phyloP scores from a whole-genome alignment of 257 asterid species.

The Nicotiana tabacum region DNA sequence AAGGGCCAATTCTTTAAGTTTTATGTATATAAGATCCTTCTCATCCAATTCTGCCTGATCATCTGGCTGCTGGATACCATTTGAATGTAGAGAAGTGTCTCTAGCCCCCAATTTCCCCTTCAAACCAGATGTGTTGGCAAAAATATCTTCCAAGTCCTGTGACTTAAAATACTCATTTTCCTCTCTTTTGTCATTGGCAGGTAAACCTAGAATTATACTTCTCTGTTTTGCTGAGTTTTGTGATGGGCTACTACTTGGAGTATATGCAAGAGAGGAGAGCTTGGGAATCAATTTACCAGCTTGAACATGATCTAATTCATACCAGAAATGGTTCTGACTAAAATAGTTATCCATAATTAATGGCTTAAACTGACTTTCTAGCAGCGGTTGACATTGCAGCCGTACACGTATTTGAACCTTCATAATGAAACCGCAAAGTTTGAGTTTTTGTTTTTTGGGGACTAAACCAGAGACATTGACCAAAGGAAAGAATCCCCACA shows the following conservation, averaged over 20 bases:
- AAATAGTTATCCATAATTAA: constrained; percentile 68
- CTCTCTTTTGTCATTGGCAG: constrained; percentile 26
- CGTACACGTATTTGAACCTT: constrained; percentile 72
- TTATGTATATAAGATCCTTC: constrained; percentile 39
- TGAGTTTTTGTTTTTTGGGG: background rate
- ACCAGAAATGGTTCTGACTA: constrained; percentile 51
- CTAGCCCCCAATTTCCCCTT: constrained; percentile 26
- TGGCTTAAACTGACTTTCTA: constrained; percentile 62
- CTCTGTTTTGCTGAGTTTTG: constrained; percentile 22
- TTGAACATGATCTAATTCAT: constrained; percentile 86
- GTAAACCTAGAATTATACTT: constrained; percentile 8
- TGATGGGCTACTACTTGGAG: constrained; percentile 33
- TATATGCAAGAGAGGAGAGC: constrained; percentile 40
- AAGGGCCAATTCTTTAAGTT: constrained; percentile 50
- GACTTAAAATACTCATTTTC: constrained; percentile 29
- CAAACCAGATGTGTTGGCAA: constrained; percentile 25
- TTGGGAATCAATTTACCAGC: constrained; percentile 53
- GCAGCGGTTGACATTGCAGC: constrained; percentile 47
- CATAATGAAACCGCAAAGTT: constrained; percentile 19
- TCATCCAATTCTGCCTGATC: constrained; percentile 30
- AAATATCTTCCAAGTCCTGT: constrained; percentile 21
- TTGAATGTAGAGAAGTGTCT: constrained; percentile 23
- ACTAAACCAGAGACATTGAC: background rate
- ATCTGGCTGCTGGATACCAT: constrained; percentile 24
- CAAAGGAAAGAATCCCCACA: background rate